Conservation (phyloP, 495 filamentous ascomycete species). For the Tetracladium setigerum region DNA sequence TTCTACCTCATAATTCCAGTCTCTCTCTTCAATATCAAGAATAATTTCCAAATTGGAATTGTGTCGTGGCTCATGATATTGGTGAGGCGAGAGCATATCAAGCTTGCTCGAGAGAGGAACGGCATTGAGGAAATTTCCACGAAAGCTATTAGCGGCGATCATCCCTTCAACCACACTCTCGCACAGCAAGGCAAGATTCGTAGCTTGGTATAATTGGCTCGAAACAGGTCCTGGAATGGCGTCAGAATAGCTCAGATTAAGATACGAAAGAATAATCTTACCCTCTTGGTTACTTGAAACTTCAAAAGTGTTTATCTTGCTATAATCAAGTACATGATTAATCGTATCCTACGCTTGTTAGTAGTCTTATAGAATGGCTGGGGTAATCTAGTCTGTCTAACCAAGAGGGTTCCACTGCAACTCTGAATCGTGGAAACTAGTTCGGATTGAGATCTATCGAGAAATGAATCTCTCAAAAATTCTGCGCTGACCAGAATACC, state of each 20-base stretch:
- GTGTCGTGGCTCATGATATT: neutral
- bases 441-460: conserved; percentile 9
- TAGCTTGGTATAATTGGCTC: conserved; percentile 19
- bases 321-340: conserved; percentile 62
- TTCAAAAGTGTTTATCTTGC: conserved; percentile 38
- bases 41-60: conserved; percentile 30
- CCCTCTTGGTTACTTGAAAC: conserved; percentile 6
- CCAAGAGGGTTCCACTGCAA: conserved; percentile 58
- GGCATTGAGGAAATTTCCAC: neutral
- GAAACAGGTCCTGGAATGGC: conserved; percentile 4
- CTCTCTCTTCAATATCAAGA: conserved; percentile 50
- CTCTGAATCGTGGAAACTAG: conserved; percentile 57
- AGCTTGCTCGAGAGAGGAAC: neutral
- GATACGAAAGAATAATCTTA: neutral
- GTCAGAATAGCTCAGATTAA: neutral
- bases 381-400: conserved; percentile 9
- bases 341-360: conserved; percentile 68
- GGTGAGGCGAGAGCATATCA: neutral
- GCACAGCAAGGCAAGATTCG: conserved; percentile 37
- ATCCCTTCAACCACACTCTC: conserved; percentile 47
- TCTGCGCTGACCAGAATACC: conserved; percentile 29
- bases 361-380: conserved; percentile 65
- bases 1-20: conserved; percentile 58
- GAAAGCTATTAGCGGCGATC: conserved; percentile 38
- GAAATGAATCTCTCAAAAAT: conserved; percentile 21